Evolutionary conservation across 176 grass and related monocot genomes (phyloP).

Genomic region (Eleusine coracana): DNA sequence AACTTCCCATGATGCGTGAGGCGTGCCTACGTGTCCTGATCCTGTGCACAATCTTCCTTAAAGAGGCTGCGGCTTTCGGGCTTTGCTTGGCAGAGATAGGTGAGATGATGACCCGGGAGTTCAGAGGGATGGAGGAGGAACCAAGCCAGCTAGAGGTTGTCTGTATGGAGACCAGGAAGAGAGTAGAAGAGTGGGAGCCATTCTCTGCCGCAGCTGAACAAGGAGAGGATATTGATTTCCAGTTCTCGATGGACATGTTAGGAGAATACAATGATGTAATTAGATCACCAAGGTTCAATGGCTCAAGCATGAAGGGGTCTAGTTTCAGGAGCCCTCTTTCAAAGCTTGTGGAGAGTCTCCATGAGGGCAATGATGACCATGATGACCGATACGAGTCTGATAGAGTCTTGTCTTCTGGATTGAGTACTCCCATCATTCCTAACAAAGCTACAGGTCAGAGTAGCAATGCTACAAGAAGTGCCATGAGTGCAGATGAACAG

Average conservation of each 20-base stretch:
- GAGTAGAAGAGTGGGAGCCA: slow-evolving; percentile 53
- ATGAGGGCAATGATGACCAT: slow-evolving; percentile 54
- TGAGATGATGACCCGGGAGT: slow-evolving; percentile 74
- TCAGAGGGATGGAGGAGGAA: slow-evolving; percentile 63
- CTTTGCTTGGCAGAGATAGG: slow-evolving; percentile 75
- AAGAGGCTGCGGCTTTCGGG: slow-evolving; percentile 56
- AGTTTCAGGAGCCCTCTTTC: slow-evolving; percentile 59
- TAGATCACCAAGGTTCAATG: slow-evolving; percentile 47
- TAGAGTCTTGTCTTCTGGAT: slow-evolving; percentile 12
- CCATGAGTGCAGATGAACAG: slow-evolving; percentile 56
- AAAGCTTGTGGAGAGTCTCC: slow-evolving; percentile 51
- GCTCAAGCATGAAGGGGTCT: slow-evolving; percentile 35
- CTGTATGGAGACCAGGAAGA: slow-evolving; percentile 64
- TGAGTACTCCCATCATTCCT: slow-evolving; percentile 19
- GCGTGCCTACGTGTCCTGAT: slow-evolving; percentile 64
- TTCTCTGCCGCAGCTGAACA: slow-evolving; percentile 40
- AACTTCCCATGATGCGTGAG: slow-evolving; percentile 68
- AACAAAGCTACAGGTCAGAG: slow-evolving; percentile 40
- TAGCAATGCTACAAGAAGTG: slow-evolving; percentile 27
- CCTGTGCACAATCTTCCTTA: slow-evolving; percentile 69
- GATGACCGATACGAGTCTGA: slow-evolving; percentile 41
- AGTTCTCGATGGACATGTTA: slow-evolving; percentile 55
- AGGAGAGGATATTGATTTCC: slow-evolving; percentile 50
- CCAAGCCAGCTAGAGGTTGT: slow-evolving; percentile 68
- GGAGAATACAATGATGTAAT: slow-evolving; percentile 44